These are phyloP conservation scores for Phytophthora sp. DNA, from an alignment of 352 stramenopile genomes.

Conservation along the genomic window DNA sequence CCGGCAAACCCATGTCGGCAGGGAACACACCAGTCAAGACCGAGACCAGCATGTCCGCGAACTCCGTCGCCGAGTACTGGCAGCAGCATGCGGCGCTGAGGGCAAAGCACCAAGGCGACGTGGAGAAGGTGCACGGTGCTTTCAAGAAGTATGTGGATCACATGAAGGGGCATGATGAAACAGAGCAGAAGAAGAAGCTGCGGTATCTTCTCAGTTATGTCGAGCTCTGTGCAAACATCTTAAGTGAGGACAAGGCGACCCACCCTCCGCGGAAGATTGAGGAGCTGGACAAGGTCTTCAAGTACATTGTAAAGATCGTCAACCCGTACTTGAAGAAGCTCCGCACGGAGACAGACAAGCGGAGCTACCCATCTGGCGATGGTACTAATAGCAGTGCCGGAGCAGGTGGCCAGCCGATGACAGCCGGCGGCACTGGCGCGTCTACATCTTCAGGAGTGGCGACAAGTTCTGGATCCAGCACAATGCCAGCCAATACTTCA, in stretches of 20 bases:
- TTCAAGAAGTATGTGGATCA: constrained; percentile 91
- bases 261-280: constrained; percentile 76
- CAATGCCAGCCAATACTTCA: constrained; percentile 11
- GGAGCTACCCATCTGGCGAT: constrained; percentile 39
- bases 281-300: constrained; percentile 89
- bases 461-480: constrained; percentile 16
- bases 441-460: constrained; percentile 6
- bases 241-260: constrained; percentile 78
- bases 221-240: constrained; percentile 79
- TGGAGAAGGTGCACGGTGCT: constrained; percentile 85
- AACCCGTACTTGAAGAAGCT: constrained; percentile 90
- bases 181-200: constrained; percentile 89
- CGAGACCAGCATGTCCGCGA: constrained; percentile 28
- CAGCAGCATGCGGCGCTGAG: constrained; percentile 74
- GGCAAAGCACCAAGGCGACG: constrained; percentile 81
- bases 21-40: constrained; percentile 27
- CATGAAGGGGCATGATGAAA: constrained; percentile 89
- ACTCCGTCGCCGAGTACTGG: constrained; percentile 79
- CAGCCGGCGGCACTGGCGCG: constrained; percentile 11
- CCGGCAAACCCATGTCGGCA: constrained; percentile 15
- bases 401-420: constrained; percentile 4
- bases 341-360: constrained; percentile 82
- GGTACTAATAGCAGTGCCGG: constrained; percentile 12
- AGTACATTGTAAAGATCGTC: constrained; percentile 91
- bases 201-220: constrained; percentile 86